Evolutionary conservation across 2,329 filamentous ascomycete genomes (phyloP), one percentile per base, ranked within the genome.

Genomic region (Lizonia empirigonia): DNA sequence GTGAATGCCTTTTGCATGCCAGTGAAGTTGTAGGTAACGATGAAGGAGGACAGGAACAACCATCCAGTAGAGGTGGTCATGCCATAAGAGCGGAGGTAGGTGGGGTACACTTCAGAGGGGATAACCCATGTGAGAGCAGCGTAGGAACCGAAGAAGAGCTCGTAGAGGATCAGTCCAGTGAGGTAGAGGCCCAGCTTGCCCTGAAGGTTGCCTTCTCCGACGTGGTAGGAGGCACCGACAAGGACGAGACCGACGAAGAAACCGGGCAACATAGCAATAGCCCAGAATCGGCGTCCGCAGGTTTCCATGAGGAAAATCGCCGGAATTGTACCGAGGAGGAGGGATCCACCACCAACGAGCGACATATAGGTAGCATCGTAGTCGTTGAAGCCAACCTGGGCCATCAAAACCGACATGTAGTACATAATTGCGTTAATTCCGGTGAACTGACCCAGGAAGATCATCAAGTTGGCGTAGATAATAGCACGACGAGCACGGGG

Each of bases 1-100:
- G 79, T 82, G 81, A 90, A 87, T n/a, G 83, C 81, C 0, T 80
- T 69, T 69, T 87, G 83, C 87, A 90, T 90, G 8, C 78, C 78
- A 0, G 81, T 80, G 74, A 90, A 90, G 78, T 89, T 89, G 78
- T 89, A 90, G 8, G 87, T 90, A 42, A 90, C 85, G 60, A 89
- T 79, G 75, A 89, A 90, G 2, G 85, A 87, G 44, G 82, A 84
- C 18, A 90, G 78, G 80, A 89, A 90, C 5, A 90, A 77, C 55
- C 85, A 83, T 1, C 82, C 85, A 37, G 86, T 84, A 0, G 85
- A 86, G 0, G 82, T 86, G 4, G 85, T 87, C 87, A 90, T 90
- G 53, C 87, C 87, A 70, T 90, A 90, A 9, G 80, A 83, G 40
- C 87, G 81, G 0, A 90, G 81, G 65, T 90, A 89, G 0, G 87